Conservation (phyloP, 805 yeast species). For the Lipomyces yamanashiensis region DNA sequence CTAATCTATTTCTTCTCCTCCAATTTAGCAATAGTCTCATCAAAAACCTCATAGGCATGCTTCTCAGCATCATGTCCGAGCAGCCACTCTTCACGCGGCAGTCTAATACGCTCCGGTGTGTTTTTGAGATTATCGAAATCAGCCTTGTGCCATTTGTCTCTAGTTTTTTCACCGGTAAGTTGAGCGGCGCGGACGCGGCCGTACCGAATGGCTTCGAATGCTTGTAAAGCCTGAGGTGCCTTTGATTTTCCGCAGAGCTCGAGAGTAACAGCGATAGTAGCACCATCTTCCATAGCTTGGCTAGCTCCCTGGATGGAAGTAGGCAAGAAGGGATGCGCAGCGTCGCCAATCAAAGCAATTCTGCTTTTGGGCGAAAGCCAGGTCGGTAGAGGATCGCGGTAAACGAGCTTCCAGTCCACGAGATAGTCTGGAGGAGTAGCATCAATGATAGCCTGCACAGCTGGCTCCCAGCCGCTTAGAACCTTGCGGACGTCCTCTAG, state of each 20-base stretch:
- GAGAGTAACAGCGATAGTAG: constrained; percentile 5
- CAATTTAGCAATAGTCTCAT: background rate
- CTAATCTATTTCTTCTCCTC: background rate
- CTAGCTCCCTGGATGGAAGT: constrained; percentile 10
- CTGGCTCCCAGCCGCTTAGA: constrained; percentile 10
- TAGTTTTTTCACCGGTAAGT: background rate
- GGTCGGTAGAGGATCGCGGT: constrained; percentile 69
- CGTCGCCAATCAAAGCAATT: constrained; percentile 9
- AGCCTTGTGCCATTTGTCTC: constrained; percentile 13
- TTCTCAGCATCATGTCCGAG: constrained; percentile 11
- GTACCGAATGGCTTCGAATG: background rate
- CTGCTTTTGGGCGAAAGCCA: constrained; percentile 55
- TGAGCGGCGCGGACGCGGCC: constrained; percentile 10
- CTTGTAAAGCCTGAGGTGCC: constrained; percentile 1
- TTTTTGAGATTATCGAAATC: constrained; percentile 5
- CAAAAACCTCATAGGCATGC: constrained; percentile 6
- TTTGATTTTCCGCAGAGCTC: constrained; percentile 5
- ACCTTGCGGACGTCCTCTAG: constrained; percentile 8
- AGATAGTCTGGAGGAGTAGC: constrained; percentile 5
- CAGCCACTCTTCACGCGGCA: constrained; percentile 8
- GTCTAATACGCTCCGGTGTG: background rate
- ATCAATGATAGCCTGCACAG: constrained; percentile 1
- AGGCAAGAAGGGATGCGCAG: constrained; percentile 7
- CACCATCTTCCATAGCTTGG: constrained; percentile 14
- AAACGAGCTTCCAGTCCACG: constrained; percentile 57